Evolutionary conservation across 139 green algal species (phyloP), one percentile per base, ranked within the genome.

Genomic region (Pleodorina starrii): DNA sequence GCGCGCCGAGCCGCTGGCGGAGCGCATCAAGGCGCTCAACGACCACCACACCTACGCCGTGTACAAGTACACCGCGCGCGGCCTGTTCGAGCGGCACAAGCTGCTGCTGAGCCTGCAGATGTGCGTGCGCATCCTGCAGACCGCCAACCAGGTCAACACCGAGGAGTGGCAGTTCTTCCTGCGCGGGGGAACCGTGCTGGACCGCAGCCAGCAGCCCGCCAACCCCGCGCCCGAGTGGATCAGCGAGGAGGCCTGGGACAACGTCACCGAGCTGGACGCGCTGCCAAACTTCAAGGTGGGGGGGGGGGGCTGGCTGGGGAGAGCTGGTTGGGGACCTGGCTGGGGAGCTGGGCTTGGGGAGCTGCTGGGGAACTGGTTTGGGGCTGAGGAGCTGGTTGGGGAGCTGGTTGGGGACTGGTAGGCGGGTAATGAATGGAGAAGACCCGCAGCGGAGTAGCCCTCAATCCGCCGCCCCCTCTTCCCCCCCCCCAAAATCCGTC

Each of bases 81-180:
- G 94, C n/a, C 91, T 98, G 75, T 98, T 98, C 89, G 96, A 97
- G 93, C 90, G 90, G 63, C 95, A 98, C 93, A 98, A 98, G 93
- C 94, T 98, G 94, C 96, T 98, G 85, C 93, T 98, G 54, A 96
- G 93, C 19, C 93, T 98, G 84, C 96, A 98, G 91, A 97, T 98
- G 92, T 97, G 94, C 82, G 92, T 96, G 43, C 90, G 94, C 32
- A 96, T 98, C 73, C 89, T 96, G 59, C 87, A 78, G 87, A 92
- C 78, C 5, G 89, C 89, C 27, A 92, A 92, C 89, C 89, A 92
- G 81, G 84, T 98, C 68, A 97, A 97, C 92, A 87, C 63, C 4
- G 93, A 97, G 83, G 96, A 98, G 91, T 98, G 94, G 94, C 91
- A 97, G 89, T 97, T 97, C 90, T 96, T 98, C 91, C 92, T 98